phyloP scores from a whole-genome alignment of 306 rosid genomes.

The Abrus precatorius region DNA sequence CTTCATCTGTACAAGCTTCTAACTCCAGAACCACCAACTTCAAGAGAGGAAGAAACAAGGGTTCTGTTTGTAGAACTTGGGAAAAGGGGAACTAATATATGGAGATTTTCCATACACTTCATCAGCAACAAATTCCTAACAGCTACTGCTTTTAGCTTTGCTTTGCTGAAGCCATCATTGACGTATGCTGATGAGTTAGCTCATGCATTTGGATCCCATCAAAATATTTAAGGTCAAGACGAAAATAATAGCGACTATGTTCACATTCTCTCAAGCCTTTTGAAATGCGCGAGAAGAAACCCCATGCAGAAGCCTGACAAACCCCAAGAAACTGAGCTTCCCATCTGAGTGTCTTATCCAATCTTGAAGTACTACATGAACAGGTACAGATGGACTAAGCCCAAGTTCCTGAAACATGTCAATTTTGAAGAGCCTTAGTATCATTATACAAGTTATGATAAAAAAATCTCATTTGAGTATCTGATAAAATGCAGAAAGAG shows the following conservation, averaged over 20 bases:
- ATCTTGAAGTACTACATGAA: conserved; percentile 82
- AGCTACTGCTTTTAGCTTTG: conserved; percentile 23
- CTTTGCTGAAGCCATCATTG: conserved; percentile 33
- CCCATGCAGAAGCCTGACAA: conserved; percentile 73
- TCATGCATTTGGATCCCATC: background rate
- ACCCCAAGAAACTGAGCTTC: conserved; percentile 79
- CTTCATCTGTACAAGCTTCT: conserved; percentile 73
- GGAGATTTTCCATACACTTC: conserved; percentile 47
- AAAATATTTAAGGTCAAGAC: background rate
- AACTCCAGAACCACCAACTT: conserved; percentile 56
- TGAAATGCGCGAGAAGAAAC: conserved; percentile 33
- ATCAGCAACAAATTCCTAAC: conserved; percentile 42
- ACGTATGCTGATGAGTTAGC: conserved; percentile 24
- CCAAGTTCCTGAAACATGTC: conserved; percentile 68
- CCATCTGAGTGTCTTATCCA: conserved; percentile 82
- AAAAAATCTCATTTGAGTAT: conserved; percentile 6
- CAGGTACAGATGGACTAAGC: conserved; percentile 72
- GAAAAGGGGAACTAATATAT: conserved; percentile 39
- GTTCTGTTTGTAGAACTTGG: background rate
- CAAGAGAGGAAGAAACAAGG: conserved; percentile 11
- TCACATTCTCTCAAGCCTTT: conserved; percentile 19
- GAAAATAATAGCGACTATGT: background rate
- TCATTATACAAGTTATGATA: background rate
- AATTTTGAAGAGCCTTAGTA: background rate
- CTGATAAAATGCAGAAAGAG: background rate